Percentiles rank a stretch among this genome's conserved stretches.
These are phyloP conservation scores for Chamaecrista fasciculata DNA, from an alignment of 306 rosid species.

Conservation along the genomic window DNA sequence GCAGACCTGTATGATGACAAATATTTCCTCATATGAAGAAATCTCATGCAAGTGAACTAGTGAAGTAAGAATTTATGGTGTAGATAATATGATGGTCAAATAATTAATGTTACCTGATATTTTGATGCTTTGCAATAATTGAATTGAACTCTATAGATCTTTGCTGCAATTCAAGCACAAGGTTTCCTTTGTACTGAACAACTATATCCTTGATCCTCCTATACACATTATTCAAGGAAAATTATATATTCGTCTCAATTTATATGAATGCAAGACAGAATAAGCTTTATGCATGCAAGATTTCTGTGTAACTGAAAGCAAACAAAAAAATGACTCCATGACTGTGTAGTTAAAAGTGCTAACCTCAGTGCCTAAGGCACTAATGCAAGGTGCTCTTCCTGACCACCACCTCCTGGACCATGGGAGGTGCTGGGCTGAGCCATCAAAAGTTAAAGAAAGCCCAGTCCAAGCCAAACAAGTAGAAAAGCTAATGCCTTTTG, in stretches of 20 bases:
- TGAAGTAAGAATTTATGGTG: conserved; percentile 13
- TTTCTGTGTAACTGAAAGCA: background rate
- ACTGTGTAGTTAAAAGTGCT: too few relatives aligned
- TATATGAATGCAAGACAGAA: conserved; percentile 16
- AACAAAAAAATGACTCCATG: background rate
- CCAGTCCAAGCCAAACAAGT: too few relatives aligned
- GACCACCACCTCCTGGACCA: too few relatives aligned
- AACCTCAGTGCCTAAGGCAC: too few relatives aligned
- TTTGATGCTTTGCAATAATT: conserved; percentile 79
- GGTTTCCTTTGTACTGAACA: conserved; percentile 78
- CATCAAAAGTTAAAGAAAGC: too few relatives aligned
- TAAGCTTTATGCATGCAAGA: background rate
- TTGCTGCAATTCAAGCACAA: conserved; percentile 98
- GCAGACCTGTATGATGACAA: conserved; percentile 55
- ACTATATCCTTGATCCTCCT: conserved; percentile 85
- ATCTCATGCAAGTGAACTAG: background rate
- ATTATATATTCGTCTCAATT: conserved; percentile 22
- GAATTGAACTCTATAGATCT: conserved; percentile 92
- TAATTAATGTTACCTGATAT: conserved; percentile 60
- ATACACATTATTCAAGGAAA: conserved; percentile 29
- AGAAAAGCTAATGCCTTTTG: too few relatives aligned
- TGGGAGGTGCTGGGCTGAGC: too few relatives aligned
- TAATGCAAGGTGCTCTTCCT: too few relatives aligned
- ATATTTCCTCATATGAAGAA: background rate
- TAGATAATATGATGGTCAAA: conserved; percentile 10